Percentiles rank a stretch among this genome's conserved stretches.
phyloP scores from a whole-genome alignment of 169 alveolate species.

The Cryptosporidium sp. region DNA sequence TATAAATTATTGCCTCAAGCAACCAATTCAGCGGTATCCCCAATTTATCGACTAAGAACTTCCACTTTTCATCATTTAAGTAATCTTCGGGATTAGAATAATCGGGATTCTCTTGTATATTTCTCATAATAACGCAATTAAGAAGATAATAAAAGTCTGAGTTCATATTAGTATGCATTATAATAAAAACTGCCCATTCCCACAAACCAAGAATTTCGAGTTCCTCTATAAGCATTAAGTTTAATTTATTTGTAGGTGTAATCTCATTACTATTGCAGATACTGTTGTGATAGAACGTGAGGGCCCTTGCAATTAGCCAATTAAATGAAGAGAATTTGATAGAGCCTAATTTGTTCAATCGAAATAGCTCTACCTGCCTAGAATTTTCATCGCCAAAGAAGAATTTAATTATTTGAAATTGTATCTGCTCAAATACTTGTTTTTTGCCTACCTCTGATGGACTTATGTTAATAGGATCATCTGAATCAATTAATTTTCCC shows the following conservation, averaged over 20 bases:
- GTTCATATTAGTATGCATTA: conserved; percentile 1
- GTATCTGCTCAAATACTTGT: conserved; percentile 11
- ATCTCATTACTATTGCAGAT: background rate
- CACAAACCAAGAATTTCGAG: conserved; percentile 49
- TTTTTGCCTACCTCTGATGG: background rate
- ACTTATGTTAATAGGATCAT: background rate
- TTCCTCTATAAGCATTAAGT: conserved; percentile 30
- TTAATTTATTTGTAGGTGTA: conserved; percentile 12
- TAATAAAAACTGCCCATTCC: conserved; percentile 63
- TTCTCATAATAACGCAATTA: conserved; percentile 30
- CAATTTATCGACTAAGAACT: conserved; percentile 3
- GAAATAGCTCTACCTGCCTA: background rate
- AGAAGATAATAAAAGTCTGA: background rate
- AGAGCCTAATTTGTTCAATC: background rate
- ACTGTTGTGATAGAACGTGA: conserved; percentile 8
- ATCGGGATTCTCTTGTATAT: conserved; percentile 12
- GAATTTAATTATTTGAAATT: conserved; percentile 27
- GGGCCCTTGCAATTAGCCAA: conserved; percentile 30
- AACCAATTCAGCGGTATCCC: conserved; percentile 50
- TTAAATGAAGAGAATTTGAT: conserved; percentile 1
- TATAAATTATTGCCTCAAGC: conserved; percentile 44
- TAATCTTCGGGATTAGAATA: conserved; percentile 29
- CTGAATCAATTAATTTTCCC: background rate
- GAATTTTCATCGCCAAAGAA: background rate
- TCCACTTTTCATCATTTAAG: conserved; percentile 20